Conservation (phyloP, 2,329 filamentous ascomycete genomes). For the Fusarium hostae region DNA sequence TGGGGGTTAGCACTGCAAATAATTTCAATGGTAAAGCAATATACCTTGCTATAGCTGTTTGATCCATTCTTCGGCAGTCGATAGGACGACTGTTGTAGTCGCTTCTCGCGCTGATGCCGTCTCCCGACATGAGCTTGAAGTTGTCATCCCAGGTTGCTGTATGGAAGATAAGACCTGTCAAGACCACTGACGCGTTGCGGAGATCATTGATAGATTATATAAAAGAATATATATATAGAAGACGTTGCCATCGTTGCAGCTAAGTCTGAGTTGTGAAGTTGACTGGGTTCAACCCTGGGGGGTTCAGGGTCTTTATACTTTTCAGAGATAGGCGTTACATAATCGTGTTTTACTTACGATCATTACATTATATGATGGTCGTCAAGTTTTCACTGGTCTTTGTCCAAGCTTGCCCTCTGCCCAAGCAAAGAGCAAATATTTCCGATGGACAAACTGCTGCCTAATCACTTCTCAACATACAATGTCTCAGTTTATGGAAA, state of each 20-base stretch:
- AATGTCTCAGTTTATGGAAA: too few relatives aligned
- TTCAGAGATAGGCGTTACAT: neutral
- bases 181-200: neutral
- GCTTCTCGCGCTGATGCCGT: neutral
- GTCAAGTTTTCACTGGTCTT: accelerated
- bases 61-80: neutral
- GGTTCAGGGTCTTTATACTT: neutral
- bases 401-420: neutral
- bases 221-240: neutral
- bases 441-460: accelerated
- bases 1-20: neutral
- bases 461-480: too few relatives aligned
- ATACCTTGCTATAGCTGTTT: neutral
- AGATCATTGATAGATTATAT: neutral
- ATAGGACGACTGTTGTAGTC: neutral
- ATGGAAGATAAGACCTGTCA: neutral
- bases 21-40: neutral
- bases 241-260: neutral
- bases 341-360: neutral
- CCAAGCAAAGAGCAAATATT: neutral
- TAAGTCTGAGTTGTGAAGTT: neutral
- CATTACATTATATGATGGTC: accelerated
- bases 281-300: accelerated
- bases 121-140: neutral
- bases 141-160: neutral